These are phyloP conservation scores for Myrica gale DNA, from an alignment of 306 rosid species.

Conservation along the genomic window DNA sequence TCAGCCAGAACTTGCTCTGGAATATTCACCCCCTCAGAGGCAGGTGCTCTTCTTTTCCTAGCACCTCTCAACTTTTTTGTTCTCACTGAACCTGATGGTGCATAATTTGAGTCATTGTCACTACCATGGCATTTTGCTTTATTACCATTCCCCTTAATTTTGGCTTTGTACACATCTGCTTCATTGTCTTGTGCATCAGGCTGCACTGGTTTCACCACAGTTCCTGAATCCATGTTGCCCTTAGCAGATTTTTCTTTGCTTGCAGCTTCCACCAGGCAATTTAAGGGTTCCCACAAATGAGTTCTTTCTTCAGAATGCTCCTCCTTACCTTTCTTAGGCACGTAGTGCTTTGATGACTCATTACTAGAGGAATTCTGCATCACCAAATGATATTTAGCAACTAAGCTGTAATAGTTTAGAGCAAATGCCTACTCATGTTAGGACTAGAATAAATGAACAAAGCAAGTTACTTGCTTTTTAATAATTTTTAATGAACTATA, in stretches of 20 bases:
- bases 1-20: conserved; percentile 32
- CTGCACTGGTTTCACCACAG: conserved; percentile 17
- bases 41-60: conserved; percentile 22
- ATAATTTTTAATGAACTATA: background rate
- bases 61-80: conserved; percentile 16
- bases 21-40: conserved; percentile 33
- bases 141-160: conserved; percentile 11
- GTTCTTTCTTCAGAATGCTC: conserved; percentile 25
- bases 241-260: conserved; percentile 18
- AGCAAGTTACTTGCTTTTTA: background rate
- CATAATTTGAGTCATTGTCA: conserved; percentile 22
- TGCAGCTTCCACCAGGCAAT: conserved; percentile 32
- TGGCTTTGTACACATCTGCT: conserved; percentile 2
- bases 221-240: conserved; percentile 20
- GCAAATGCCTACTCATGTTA: conserved; percentile 14
- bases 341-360: conserved; percentile 29
- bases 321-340: conserved; percentile 15
- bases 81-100: conserved; percentile 19
- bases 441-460: background rate
- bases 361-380: conserved; percentile 37
- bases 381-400: conserved; percentile 12
- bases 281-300: conserved; percentile 30
- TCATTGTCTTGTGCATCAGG: conserved; percentile 27
- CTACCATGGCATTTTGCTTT: conserved; percentile 15
- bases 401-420: conserved; percentile 15